phyloP scores from a whole-genome alignment of 768 basidiomycete species.

The Panaeolus cyanescens region DNA sequence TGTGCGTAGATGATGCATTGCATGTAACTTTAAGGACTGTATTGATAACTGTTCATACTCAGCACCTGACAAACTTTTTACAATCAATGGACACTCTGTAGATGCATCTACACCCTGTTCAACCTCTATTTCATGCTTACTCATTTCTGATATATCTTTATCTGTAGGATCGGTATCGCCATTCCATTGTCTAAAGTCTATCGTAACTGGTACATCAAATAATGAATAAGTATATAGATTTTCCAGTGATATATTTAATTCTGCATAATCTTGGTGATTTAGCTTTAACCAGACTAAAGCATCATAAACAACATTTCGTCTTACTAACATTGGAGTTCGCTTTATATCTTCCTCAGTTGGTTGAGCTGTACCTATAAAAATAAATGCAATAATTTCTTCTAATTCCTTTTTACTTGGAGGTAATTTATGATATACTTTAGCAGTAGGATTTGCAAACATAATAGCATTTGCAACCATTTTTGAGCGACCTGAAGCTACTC shows the following conservation, averaged over 20 bases:
- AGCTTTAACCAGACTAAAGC: constrained; percentile 11
- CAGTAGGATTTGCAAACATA: constrained; percentile 29
- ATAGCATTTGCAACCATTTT: constrained; percentile 37
- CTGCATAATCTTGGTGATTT: constrained; percentile 7
- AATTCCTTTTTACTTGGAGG: constrained; percentile 33
- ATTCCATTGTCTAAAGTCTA: not conserved
- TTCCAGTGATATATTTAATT: constrained; percentile 18
- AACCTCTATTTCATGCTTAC: not conserved
- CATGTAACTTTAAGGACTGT: not conserved
- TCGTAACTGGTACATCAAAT: constrained; percentile 16
- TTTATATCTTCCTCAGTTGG: constrained; percentile 13
- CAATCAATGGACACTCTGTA: not conserved
- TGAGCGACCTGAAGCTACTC: constrained; percentile 27
- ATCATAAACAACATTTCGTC: not conserved
- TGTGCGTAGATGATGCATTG: not conserved
- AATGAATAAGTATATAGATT: constrained; percentile 22
- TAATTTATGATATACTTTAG: constrained; percentile 29
- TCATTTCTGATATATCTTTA: not conserved
- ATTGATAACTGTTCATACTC: not conserved
- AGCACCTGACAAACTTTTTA: not conserved
- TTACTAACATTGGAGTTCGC: constrained; percentile 7
- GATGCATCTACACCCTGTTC: not conserved
- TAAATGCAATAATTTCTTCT: constrained; percentile 19
- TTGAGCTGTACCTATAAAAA: not conserved
- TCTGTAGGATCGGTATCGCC: not conserved